Base-by-base conservation (phyloP, 2,329 filamentous ascomycete species). In the Claviceps maximensis region DNA sequence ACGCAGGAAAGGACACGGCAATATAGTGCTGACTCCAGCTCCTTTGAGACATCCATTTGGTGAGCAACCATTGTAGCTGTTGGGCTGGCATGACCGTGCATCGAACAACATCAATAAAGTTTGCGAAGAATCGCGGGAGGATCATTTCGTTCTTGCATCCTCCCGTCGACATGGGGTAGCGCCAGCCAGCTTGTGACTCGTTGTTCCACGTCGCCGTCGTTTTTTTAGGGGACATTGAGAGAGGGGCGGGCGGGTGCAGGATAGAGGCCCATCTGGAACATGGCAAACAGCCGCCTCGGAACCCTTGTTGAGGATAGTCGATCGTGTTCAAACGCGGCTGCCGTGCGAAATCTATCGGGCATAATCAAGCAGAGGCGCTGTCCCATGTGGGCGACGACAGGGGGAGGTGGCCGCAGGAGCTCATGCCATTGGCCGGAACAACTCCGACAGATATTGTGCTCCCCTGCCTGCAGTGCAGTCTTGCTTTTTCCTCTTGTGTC, bases 341-440 rank as follows among this genome's bases (percentile, higher is more conserved):
- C 21, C 38, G 36, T 53, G 51, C 51, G 51, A 53, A 53, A 53
- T 53, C 45, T 53, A 21, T 52, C 50, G 50, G 50, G 49, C 41
- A 51, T 51, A 19, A 44, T 31, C 25, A 42, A 1, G 38, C 23
- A 33, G 25, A 44, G 40, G 36, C n/a, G n/a, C 23, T 8, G 48
- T 44, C 49, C 48, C 48, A 50, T 49, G 47, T 38, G 31, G 36
- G 23, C 19, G 29, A 23, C 47, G 19, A 15, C 21, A 23, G 21
- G 21, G 47, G 27, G 27, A 4, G 27, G 27, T 29, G 27, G 27
- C 27, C 8, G 27, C 27, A 29, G 27, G 27, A 29, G 27, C 27
- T 29, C 27, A 12, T 17, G 15, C 17, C 29, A 53, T 53, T 49
- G 51, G 51, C 15, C 47, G 46, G 40, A 45, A 25, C 40, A 45